Conservation (phyloP, 2,329 filamentous ascomycete genomes). For the Esteya vermicola region DNA sequence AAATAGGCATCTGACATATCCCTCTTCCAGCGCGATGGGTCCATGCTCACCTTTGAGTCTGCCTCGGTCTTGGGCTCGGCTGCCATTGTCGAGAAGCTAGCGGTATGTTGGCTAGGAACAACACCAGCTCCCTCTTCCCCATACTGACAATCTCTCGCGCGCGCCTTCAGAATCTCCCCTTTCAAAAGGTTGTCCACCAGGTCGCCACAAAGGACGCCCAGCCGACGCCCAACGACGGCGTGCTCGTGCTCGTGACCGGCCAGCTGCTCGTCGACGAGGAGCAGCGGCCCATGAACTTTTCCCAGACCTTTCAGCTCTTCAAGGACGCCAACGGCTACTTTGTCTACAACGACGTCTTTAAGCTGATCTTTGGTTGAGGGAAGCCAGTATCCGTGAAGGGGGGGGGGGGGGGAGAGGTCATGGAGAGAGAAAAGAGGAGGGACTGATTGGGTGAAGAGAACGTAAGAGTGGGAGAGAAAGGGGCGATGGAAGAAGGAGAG, state of each 20-base stretch:
- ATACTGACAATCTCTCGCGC: too few species aligned
- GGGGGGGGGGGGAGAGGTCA: too few species aligned
- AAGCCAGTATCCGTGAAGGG: background rate
- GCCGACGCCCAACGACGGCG: constrained; percentile 54
- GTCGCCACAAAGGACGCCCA: constrained; percentile 71
- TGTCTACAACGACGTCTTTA: constrained; percentile 92
- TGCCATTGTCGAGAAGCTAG: constrained; percentile 67
- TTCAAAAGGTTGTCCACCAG: constrained; percentile 67
- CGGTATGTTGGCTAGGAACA: too few species aligned
- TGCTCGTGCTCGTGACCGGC: constrained; percentile 81
- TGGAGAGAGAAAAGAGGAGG: background rate
- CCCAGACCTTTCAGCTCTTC: constrained; percentile 75
- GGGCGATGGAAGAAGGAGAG: too few species aligned
- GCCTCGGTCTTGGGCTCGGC: constrained; percentile 46
- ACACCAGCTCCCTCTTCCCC: too few species aligned
- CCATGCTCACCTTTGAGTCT: constrained; percentile 90
- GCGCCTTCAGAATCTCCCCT: constrained; percentile 54
- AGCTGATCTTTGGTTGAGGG: constrained; percentile 56
- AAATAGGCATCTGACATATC: background rate
- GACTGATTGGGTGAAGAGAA: background rate
- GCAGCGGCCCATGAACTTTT: constrained; percentile 78
- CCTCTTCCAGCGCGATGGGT: constrained; percentile 52
- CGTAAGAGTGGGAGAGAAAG: too few species aligned
- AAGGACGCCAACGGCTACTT: constrained; percentile 58
- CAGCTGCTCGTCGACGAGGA: constrained; percentile 76